phyloP scores from a whole-genome alignment of 495 filamentous ascomycete species.

The Tuber aestivum region DNA sequence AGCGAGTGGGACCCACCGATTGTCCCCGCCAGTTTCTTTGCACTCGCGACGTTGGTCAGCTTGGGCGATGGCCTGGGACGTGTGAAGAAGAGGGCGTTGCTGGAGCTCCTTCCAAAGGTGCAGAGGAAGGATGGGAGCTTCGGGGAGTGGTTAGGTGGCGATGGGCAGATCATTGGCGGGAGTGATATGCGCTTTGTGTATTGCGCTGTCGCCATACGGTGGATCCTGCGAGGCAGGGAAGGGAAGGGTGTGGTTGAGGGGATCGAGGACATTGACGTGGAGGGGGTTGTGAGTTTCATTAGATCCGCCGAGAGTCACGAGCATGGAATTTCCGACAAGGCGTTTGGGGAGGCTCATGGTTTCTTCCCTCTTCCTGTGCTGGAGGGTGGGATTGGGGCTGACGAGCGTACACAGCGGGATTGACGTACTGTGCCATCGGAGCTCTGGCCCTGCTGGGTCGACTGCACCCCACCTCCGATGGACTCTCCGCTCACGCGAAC shows the following conservation, averaged over 20 bases:
- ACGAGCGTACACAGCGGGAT: slow-evolving; percentile 58
- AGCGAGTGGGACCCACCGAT: slow-evolving; percentile 69
- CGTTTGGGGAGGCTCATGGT: slow-evolving; percentile 85
- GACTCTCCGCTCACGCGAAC: slow-evolving; percentile 41
- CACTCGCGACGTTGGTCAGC: slow-evolving; percentile 65
- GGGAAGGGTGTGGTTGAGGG: slow-evolving; percentile 52
- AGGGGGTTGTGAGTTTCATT: slow-evolving; percentile 64
- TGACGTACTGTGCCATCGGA: slow-evolving; percentile 76
- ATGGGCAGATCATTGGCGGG: slow-evolving; percentile 62
- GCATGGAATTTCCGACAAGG: slow-evolving; percentile 75
- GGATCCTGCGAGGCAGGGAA: slow-evolving; percentile 62
- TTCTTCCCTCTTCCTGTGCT: slow-evolving; percentile 46
- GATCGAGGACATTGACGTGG: slow-evolving; percentile 67
- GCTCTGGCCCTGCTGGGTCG: slow-evolving; percentile 66
- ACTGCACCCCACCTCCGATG: slow-evolving; percentile 43
- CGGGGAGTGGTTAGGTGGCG: slow-evolving; percentile 66
- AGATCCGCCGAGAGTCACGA: slow-evolving; percentile 74
- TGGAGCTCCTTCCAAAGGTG: slow-evolving; percentile 67
- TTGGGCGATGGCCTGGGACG: slow-evolving; percentile 57
- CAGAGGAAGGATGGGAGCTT: slow-evolving; percentile 87
- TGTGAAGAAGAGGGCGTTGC: slow-evolving; percentile 60
- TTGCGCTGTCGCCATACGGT: slow-evolving; percentile 70
- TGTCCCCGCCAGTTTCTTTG: slow-evolving; percentile 81
- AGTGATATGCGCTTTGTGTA: slow-evolving; percentile 84
- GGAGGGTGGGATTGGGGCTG: slow-evolving; percentile 21